Base-by-base conservation (phyloP, 192 early-diverging fungal species). In the Gonapodya prolifera region DNA sequence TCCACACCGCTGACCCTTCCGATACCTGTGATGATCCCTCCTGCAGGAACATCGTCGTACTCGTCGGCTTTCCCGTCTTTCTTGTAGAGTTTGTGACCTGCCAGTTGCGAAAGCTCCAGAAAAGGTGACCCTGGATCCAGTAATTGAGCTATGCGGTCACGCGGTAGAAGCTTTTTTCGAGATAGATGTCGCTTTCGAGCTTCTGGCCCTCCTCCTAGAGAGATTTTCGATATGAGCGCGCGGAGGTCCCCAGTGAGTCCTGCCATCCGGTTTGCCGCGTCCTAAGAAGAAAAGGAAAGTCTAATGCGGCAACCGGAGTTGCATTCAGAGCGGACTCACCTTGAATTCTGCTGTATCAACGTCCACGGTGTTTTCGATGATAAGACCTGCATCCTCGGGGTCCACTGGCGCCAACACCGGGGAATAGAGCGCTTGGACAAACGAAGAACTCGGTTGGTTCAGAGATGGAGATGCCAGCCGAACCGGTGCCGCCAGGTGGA, bases 31-130 rank as follows among this genome's bases (percentile, higher is more conserved):
- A 98, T 94, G 35, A 98, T 86, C 34, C 95, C 91, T 35, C 83
- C 91, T 1, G 94, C 90, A 35, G 94, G 90, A 0, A 93, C 91
- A n/a, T 69, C 13, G n/a, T n/a, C n/a, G n/a, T n/a, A n/a, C n/a
- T n/a, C n/a, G n/a, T n/a, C n/a, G n/a, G n/a, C n/a, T n/a, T n/a
- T n/a, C n/a, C n/a, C n/a, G 34, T 92, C 90, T 32, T 93, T 94
- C 35, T 89, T 91, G 82, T 98, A 97, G 35, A 98, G 82, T 69
- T 92, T 80, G 81, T 93, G 89, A 29, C 94, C 94, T 34, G 97
- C 97, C 84, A 98, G 89, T 80, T 94, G 94, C 76, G 93, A 94
- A 75, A 98, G 87, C 85, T 98, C 97, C 35, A 98, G 85, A 85
- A 98, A 97, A 18, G 95, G 93, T 8, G 95, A 94, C 90, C 91